phyloP scores from a whole-genome alignment of 768 basidiomycete species.

The Russula lepida region DNA sequence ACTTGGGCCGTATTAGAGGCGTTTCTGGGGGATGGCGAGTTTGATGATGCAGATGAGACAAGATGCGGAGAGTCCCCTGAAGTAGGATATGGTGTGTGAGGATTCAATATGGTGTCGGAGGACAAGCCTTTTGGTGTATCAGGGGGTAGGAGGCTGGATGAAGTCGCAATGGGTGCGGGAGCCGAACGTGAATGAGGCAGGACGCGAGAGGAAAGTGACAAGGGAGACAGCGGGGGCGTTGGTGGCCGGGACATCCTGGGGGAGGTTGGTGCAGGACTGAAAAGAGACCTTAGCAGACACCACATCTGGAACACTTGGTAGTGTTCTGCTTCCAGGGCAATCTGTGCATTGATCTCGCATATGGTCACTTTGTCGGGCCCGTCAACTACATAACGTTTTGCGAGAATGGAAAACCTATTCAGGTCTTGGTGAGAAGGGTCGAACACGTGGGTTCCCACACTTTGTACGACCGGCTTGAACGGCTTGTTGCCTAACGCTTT shows the following conservation, averaged over 20 bases:
- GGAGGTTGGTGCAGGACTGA: slow-evolving; percentile 35
- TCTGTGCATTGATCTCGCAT: slow-evolving; percentile 54
- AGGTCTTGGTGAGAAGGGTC: slow-evolving; percentile 33
- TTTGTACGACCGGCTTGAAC: slow-evolving; percentile 46
- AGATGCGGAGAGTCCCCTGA: slow-evolving; percentile 9
- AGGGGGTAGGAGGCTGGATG: slow-evolving; percentile 17
- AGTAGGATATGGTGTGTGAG: background rate
- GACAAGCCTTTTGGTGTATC: slow-evolving; percentile 20
- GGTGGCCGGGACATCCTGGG: slow-evolving; percentile 25
- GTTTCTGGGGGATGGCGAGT: slow-evolving; percentile 18
- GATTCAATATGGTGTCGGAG: slow-evolving; percentile 26
- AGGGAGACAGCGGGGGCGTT: slow-evolving; percentile 23
- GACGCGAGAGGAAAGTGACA: slow-evolving; percentile 19
- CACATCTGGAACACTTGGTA: slow-evolving; percentile 54
- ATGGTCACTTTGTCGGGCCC: slow-evolving; percentile 38
- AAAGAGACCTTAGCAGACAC: slow-evolving; percentile 51
- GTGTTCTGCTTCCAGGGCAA: slow-evolving; percentile 51
- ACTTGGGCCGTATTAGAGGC: slow-evolving; percentile 8
- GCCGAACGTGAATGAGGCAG: slow-evolving; percentile 36
- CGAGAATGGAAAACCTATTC: slow-evolving; percentile 50
- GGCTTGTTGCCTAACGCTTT: slow-evolving; percentile 57
- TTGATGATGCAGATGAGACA: slow-evolving; percentile 7
- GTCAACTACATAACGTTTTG: slow-evolving; percentile 51
- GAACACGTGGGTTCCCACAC: slow-evolving; percentile 43
- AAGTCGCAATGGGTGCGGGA: slow-evolving; percentile 33